Base-by-base conservation (phyloP, 495 filamentous ascomycete species). In the Xylaria palmicola region DNA sequence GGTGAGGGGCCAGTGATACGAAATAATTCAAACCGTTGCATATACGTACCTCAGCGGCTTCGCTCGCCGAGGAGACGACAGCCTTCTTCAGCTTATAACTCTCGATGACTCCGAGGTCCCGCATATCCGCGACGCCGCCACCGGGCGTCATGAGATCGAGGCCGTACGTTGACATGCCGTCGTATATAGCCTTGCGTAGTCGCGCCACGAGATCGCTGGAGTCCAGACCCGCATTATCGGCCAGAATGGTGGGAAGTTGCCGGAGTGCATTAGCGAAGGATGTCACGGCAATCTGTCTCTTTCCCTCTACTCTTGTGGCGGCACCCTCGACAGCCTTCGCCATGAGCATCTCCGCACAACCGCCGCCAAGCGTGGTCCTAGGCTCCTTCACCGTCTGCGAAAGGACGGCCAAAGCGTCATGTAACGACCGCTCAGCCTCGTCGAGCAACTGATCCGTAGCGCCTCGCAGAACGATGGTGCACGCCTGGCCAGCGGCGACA, bases 271-370 rank as follows among this genome's bases (percentile, higher is more conserved):
- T 84, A 6, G 93, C 89, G 69, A 97, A 98, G 0, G 91, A 83
- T 66, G 93, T 88, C 20, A 97, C 93, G 6, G 94, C 94, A 62
- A 96, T 83, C 59, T 94, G 92, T 77, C 93, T 95, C 87, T 98
- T 98, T 68, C 94, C 94, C 34, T 92, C 90, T 13, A 95, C 90
- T 70, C 96, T 93, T 52, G 93, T 91, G 7, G 93, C 93, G 17
- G 92, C 93, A 49, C 91, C 88, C 71, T 97, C 95, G 39, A 98
- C 94, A 41, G 94, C 94, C 79, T 96, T 96, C 62, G 93, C 90
- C 94, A 98, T 98, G 59, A 96, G 78, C 93, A 97, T 97, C 84
- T 98, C 94, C 0, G 93, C 93, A 68, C 92, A 97, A 17, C 94
- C 94, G 70, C 94, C 94, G 27, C 94, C 94, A 5, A 98, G 87